Percentiles rank a stretch among this genome's conserved stretches.
phyloP scores from a whole-genome alignment of 352 stramenopile species.

The Pythium monospermum region DNA sequence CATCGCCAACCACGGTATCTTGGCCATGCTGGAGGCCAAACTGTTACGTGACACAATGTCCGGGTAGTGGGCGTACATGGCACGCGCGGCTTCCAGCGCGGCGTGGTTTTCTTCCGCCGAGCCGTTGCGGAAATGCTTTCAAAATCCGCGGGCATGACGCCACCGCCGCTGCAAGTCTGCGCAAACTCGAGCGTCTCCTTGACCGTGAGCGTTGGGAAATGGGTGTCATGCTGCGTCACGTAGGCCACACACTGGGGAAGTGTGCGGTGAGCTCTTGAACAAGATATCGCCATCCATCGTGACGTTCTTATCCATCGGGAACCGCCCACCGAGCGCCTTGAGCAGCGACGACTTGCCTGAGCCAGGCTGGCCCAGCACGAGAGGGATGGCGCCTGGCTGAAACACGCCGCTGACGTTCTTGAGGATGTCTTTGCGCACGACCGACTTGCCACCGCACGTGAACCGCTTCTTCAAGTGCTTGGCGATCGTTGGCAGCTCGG shows the following conservation, averaged over 20 bases:
- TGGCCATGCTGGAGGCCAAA: constrained; percentile 33
- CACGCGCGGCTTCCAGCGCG: constrained; percentile 4
- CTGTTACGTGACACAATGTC: constrained; percentile 31
- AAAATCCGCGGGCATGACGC: constrained; percentile 22
- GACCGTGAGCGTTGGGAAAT: constrained; percentile 28
- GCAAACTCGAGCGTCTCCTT: constrained; percentile 31
- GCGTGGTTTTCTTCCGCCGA: constrained; percentile 20
- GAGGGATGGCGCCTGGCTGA: constrained; percentile 20
- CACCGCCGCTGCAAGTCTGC: constrained; percentile 15
- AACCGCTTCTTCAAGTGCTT: constrained; percentile 20
- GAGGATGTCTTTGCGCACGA: constrained; percentile 27
- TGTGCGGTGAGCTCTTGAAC: constrained; percentile 17
- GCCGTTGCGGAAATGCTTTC: constrained; percentile 28
- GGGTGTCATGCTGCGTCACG: constrained; percentile 24
- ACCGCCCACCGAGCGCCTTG: constrained; percentile 25
- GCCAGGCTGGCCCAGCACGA: constrained; percentile 25
- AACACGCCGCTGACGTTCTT: constrained; percentile 28
- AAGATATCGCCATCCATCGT: constrained; percentile 23
- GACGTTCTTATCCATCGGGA: constrained; percentile 30
- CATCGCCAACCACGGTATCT: constrained; percentile 44
- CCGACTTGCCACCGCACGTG: constrained; percentile 13
- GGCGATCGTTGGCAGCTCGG: constrained; percentile 19
- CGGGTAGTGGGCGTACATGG: constrained; percentile 26
- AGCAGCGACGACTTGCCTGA: constrained; percentile 31
- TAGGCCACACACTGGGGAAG: constrained; percentile 25